Percentiles rank a stretch among this genome's conserved stretches.
Evolutionary conservation across 768 basidiomycete species (phyloP).

Genomic region (Amanita molliuscula): DNA sequence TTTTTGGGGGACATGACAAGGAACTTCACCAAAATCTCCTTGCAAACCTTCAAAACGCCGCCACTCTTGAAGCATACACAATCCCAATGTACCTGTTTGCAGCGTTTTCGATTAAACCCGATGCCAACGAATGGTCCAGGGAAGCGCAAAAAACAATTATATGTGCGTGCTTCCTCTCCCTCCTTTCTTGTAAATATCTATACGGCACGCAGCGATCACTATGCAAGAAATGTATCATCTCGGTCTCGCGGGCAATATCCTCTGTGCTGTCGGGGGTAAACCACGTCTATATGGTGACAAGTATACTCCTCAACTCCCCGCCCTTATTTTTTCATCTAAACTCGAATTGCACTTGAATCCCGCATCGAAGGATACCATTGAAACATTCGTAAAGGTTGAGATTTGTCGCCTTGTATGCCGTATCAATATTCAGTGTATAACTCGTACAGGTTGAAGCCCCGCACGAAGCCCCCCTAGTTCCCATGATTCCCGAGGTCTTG

Average conservation of each 20-base stretch:
- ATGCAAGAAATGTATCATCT: slow-evolving; percentile 4
- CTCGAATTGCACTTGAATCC: not conserved
- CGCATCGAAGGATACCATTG: not conserved
- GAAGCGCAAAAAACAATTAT: not conserved
- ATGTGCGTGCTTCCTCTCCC: not conserved
- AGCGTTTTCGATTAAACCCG: not conserved
- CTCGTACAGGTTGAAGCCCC: not conserved
- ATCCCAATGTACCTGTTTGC: slow-evolving; percentile 1
- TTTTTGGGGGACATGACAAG: too few relatives aligned
- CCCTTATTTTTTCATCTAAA: not conserved
- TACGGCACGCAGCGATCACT: not conserved
- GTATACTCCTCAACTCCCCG: not conserved
- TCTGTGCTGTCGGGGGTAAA: not conserved
- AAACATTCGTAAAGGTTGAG: not conserved
- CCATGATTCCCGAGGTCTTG: not conserved
- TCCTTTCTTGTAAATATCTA: not conserved
- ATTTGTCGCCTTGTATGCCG: not conserved
- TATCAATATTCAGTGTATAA: not conserved
- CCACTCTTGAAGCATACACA: not conserved
- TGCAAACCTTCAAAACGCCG: not conserved
- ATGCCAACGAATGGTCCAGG: not conserved
- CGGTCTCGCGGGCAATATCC: not conserved
- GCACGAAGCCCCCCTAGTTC: too few relatives aligned
- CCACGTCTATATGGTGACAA: not conserved
- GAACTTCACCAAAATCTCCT: too few relatives aligned